Base-by-base conservation (phyloP, 106 monocot genomes). In the Allium fistulosum region DNA sequence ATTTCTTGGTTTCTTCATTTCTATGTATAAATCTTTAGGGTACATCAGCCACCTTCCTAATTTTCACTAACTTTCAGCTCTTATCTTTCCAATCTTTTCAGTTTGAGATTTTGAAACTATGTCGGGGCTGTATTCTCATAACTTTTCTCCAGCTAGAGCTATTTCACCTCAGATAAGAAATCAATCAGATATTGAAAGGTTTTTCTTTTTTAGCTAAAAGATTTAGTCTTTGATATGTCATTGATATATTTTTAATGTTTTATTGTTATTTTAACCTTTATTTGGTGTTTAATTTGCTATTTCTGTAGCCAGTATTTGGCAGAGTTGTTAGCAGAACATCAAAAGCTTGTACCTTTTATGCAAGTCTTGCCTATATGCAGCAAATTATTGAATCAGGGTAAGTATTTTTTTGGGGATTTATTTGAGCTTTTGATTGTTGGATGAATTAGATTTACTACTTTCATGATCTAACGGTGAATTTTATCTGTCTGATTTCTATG, bases 321-420 rank as follows among this genome's bases (percentile, higher is more conserved):
- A 63, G 92, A 96, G 81, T 71, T 96, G 72, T 76, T 96, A 62
- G 80, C 83, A 55, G 96, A 96, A 80, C 88, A 86, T 72, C 92
- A 96, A 72, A 96, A 96, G 79, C 88, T 96, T 69, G 92, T 88
- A 22, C 95, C 95, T 37, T 96, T 96, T 81, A 74, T 92, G 88
- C 88, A 92, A 78, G 88, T 96, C 60, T 85, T 96, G 65, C 96
- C 96, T 12, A 81, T 92, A 74, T 96, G 96, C 75, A 92, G 77
- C 73, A 72, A 78, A 46, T 69, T 96, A 66, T 68, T 96, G 66
- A 91, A 75, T 82, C 96, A 96, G 84, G 96, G 96, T 96, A 57
- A 72, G 76, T 26, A 26, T 10, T 64, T 78, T 22, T 77, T 28
- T 58, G 18, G 10, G 70, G n/a, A 9, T 56, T 55, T 3, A 12